Conservation (phyloP, 148 eudicot genomes). For the Amaranthus hypochondriacus region DNA sequence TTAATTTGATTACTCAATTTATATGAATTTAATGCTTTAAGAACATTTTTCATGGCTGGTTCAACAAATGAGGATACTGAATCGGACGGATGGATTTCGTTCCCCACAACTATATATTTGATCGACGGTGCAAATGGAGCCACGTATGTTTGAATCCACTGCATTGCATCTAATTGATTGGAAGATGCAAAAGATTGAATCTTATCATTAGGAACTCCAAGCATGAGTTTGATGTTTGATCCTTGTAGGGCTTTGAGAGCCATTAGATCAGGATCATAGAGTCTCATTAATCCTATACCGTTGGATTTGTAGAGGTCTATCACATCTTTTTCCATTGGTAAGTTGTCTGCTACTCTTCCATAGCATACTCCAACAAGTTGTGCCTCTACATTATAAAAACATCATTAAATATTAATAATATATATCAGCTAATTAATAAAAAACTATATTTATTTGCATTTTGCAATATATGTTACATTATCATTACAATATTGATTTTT, state of each 20-base stretch:
- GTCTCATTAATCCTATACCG: slow-evolving; percentile 31
- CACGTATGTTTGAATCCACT: slow-evolving; percentile 42
- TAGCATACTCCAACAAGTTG: slow-evolving; percentile 39
- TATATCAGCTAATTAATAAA: no score
- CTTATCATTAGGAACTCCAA: slow-evolving; percentile 22
- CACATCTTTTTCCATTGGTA: slow-evolving; percentile 24
- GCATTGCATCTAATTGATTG: slow-evolving; percentile 10
- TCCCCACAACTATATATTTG: slow-evolving; percentile 46
- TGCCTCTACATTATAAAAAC: slow-evolving; percentile 18
- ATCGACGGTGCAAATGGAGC: slow-evolving; percentile 20
- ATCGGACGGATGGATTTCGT: slow-evolving; percentile 37
- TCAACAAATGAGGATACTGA: slow-evolving; percentile 25
- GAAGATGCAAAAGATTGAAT: slow-evolving; percentile 16
- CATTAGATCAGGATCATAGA: slow-evolving; percentile 21
- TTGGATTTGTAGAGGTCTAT: slow-evolving; percentile 31
- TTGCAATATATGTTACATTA: no score
- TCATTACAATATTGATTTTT: no score
- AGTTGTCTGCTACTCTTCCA: slow-evolving; percentile 26
- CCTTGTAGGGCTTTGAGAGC: slow-evolving; percentile 33
- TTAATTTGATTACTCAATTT: slow-evolving; percentile 30
- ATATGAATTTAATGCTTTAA: slow-evolving; percentile 23
- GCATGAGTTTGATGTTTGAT: slow-evolving; percentile 27
- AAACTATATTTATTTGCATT: no score
- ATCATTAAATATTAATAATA: background rate
- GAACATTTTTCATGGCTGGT: slow-evolving; percentile 42